Percentiles rank a stretch among this genome's conserved stretches.
phyloP scores from a whole-genome alignment of 2,329 filamentous ascomycete genomes.

The Trichoderma polysporum region DNA sequence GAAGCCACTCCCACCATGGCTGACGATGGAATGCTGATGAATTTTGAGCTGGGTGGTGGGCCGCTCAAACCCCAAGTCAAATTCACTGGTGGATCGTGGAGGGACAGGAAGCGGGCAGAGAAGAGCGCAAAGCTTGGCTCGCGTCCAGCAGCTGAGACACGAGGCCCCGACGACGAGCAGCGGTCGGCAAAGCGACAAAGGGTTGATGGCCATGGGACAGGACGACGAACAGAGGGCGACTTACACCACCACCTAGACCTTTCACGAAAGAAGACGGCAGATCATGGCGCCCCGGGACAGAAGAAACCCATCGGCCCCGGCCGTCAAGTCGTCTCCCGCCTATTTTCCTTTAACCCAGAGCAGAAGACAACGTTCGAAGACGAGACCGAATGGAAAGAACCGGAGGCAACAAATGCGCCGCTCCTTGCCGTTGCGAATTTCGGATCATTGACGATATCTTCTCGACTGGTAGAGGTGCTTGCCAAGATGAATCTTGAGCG shows the following conservation, averaged over 20 bases:
- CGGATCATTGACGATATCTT: conserved; percentile 78
- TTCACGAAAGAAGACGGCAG: neutral
- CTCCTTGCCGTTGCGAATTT: conserved; percentile 84
- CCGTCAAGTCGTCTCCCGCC: conserved; percentile 75
- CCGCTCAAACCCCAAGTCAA: conserved; percentile 61
- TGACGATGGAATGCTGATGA: conserved; percentile 92
- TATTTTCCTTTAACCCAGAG: conserved; percentile 87
- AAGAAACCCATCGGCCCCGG: conserved; percentile 20
- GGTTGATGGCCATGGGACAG: conserved; percentile 31
- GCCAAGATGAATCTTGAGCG: conserved; percentile 85
- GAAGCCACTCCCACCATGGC: conserved; percentile 59
- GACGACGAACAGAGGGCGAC: conserved; percentile 11
- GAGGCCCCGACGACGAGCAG: conserved; percentile 31
- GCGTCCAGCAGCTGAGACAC: conserved; percentile 25
- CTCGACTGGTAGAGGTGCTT: conserved; percentile 77
- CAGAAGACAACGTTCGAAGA: conserved; percentile 61
- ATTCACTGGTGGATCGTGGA: conserved; percentile 92
- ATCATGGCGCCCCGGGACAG: conserved; percentile 13
- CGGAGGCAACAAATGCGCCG: conserved; percentile 86
- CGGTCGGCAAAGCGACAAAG: conserved; percentile 49
- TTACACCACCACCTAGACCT: conserved; percentile 7
- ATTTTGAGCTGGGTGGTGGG: conserved; percentile 76
- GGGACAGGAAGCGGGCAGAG: conserved; percentile 74
- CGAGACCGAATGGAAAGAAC: conserved; percentile 51
- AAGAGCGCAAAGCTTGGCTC: conserved; percentile 32